A percentile compares a stretch with the other conserved stretches of the same genome.
These are phyloP conservation scores for Leccinum brunneo-olivaceum DNA, from an alignment of 1,284 basidiomycete species.

Conservation along the genomic window DNA sequence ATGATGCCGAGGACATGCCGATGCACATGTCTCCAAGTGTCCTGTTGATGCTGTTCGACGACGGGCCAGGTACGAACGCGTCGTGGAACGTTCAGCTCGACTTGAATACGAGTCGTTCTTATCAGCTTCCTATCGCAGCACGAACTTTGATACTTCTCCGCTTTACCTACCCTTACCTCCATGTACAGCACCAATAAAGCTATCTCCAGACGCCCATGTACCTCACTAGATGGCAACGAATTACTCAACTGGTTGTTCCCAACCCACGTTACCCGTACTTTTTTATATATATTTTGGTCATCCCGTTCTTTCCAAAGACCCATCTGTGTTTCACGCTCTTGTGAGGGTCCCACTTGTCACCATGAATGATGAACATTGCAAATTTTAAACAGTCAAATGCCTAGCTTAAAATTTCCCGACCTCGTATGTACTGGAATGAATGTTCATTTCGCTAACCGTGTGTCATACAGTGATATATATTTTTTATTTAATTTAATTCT, in stretches of 20 bases:
- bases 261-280: conserved; percentile 1
- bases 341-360: background rate
- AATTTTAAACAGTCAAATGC: too few relatives aligned
- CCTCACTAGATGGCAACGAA: conserved; percentile 21
- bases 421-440: too few relatives aligned
- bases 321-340: background rate
- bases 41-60: too few relatives aligned
- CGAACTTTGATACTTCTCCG: conserved; percentile 21
- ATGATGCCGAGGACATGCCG: conserved; percentile 14
- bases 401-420: background rate
- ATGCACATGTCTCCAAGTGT: background rate
- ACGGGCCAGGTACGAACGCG: too few relatives aligned
- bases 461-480: too few relatives aligned
- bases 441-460: too few relatives aligned
- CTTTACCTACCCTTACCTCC: conserved; percentile 17
- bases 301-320: background rate
- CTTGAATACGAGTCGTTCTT: conserved; percentile 3
- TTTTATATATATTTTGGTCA: conserved; percentile 4
- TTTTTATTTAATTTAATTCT: too few relatives aligned
- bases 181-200: conserved; percentile 20
- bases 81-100: too few relatives aligned
- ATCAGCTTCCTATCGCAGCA: conserved; percentile 23
- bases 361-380: background rate
- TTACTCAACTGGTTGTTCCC: conserved; percentile 23
- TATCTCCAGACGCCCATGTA: conserved; percentile 20